Evolutionary conservation across 129 eudicot species (phyloP).

Genomic region (Artemisia argyi): DNA sequence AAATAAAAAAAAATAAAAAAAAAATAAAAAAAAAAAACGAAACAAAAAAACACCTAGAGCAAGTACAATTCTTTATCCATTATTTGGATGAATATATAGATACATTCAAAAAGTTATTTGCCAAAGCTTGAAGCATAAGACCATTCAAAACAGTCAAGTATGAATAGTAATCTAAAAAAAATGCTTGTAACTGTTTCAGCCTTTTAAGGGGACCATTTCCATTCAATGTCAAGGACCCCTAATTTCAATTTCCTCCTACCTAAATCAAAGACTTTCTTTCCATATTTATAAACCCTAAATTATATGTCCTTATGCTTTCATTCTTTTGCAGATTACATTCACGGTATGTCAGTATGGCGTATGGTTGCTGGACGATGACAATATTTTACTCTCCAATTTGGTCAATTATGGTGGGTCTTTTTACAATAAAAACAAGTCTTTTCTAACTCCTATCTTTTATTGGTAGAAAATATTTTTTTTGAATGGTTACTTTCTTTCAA

Average conservation of each 20-base stretch:
- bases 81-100: neutral
- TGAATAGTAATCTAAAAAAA: constrained; percentile 22
- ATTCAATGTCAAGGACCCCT: constrained; percentile 36
- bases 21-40: too few species aligned
- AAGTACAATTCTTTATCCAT: neutral
- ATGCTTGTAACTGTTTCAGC: constrained; percentile 20
- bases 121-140: neutral
- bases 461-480: too few species aligned
- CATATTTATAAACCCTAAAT: constrained; percentile 29
- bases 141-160: constrained; percentile 31
- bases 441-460: constrained; percentile 23
- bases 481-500: too few species aligned
- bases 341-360: constrained; percentile 33
- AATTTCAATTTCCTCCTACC: constrained; percentile 41
- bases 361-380: constrained; percentile 30
- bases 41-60: too few species aligned
- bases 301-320: constrained; percentile 24
- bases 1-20: too few species aligned
- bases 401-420: constrained; percentile 38
- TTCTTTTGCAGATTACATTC: constrained; percentile 39
- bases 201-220: constrained; percentile 32
- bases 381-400: constrained; percentile 20
- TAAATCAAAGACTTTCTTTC: constrained; percentile 42
- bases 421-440: constrained; percentile 13
- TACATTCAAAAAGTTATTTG: neutral